phyloP scores from a whole-genome alignment of 768 basidiomycete genomes.

The Termitomyces sp. region DNA sequence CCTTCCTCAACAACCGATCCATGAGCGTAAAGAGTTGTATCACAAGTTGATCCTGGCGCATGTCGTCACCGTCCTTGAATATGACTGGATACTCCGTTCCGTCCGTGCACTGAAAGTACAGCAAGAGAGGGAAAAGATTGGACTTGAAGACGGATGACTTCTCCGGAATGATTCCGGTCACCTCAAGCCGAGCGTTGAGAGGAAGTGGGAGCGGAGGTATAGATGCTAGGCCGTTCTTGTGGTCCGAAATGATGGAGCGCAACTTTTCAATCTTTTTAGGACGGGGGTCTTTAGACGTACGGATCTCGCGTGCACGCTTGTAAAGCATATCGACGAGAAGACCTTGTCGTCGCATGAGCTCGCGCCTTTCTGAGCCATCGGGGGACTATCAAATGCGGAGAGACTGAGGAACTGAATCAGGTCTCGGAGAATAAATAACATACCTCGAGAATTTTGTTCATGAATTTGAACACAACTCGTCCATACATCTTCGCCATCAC shows the following conservation, averaged over 20 bases:
- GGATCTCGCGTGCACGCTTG: slow-evolving; percentile 80
- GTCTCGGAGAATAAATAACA: slow-evolving; percentile 6
- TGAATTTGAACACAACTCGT: slow-evolving; percentile 84
- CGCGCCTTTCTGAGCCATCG: slow-evolving; percentile 76
- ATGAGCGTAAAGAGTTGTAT: slow-evolving; percentile 98
- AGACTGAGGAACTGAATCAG: background rate
- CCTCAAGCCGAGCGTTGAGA: slow-evolving; percentile 78
- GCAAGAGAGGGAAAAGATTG: slow-evolving; percentile 85
- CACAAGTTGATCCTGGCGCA: slow-evolving; percentile 97
- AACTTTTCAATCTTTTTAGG: slow-evolving; percentile 98
- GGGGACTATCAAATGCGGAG: slow-evolving; percentile 38
- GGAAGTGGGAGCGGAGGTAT: slow-evolving; percentile 85
- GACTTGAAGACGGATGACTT: slow-evolving; percentile 97
- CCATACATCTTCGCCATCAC: slow-evolving; percentile 91
- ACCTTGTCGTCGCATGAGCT: slow-evolving; percentile 87
- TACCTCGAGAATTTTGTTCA: slow-evolving; percentile 85
- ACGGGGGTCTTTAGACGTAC: slow-evolving; percentile 85
- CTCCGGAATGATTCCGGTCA: slow-evolving; percentile 85
- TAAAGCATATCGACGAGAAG: slow-evolving; percentile 84
- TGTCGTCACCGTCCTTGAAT: slow-evolving; percentile 98
- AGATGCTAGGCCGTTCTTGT: slow-evolving; percentile 76
- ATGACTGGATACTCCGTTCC: slow-evolving; percentile 90
- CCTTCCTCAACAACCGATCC: slow-evolving; percentile 89
- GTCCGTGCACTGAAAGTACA: slow-evolving; percentile 85
- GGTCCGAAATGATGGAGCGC: slow-evolving; percentile 75